Evolutionary conservation across 768 basidiomycete species (phyloP), one percentile per base, ranked within the genome.

Genomic region (Xerocomellus chrysenteron): DNA sequence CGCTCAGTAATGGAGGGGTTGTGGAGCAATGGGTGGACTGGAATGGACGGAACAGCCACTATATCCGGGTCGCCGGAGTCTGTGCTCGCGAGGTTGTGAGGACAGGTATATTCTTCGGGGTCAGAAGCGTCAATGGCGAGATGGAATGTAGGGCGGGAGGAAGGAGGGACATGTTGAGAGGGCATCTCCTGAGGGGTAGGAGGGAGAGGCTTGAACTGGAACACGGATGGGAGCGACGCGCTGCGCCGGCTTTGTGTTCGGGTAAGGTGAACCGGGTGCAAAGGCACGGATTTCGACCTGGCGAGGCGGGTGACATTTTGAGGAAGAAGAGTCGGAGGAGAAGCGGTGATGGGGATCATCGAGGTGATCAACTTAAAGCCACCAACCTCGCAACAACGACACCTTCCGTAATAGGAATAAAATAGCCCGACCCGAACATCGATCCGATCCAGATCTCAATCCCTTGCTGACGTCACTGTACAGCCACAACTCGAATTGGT

Each of bases 221-320:
- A 63, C 63, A 77, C 71, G 35, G 64, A 55, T 30, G 82, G 79
- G n/a, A 75, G 71, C 2, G 82, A 82, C 3, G 45, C 33, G 2
- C 37, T 39, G 37, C 37, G 37, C 37, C 37, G 17, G 37, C 4
- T 3, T 39, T 17, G 7, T 17, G 6, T 11, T 33, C 1, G 9
- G 32, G 32, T 13, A 5, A 5, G 35, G 5, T 35, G 4, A 5
- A 14, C 35, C 13, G 35, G 17, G 37, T 39, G 16, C 16, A 13
- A 13, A 17, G 37, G 37, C 8, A 39, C 37, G 37, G 37, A 39
- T 13, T 17, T 17, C 2, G 39, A 40, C 39, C 39, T 10, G 59
- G 55, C 7, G 41, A 5, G 24, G 50, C 4, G 43, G 3, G 24
- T 7, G 35, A 24, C 60, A 61, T 61, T 47, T 37, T 48, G 43